These are phyloP conservation scores for Elaeagnus macrophylla DNA, from an alignment of 306 rosid genomes.

Conservation along the genomic window DNA sequence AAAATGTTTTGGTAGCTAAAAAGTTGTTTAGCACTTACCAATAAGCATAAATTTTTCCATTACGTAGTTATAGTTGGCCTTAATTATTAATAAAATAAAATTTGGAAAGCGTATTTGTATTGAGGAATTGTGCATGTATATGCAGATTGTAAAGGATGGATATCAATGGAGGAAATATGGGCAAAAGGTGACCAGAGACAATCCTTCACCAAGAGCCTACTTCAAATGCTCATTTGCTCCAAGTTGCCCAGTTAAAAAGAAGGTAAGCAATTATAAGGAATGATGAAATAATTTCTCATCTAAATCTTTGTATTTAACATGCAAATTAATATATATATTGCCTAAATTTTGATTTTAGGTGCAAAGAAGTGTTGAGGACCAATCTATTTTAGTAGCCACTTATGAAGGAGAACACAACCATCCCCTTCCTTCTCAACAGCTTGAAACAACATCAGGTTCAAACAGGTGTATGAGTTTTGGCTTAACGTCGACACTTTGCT, in stretches of 20 bases:
- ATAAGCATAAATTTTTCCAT: too few species aligned
- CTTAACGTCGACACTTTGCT: conserved; percentile 37
- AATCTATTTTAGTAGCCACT: conserved; percentile 75
- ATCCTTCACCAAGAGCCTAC: conserved; percentile 96
- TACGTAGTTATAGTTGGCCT: too few species aligned
- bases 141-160: conserved; percentile 90
- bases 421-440: conserved; percentile 47
- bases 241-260: conserved; percentile 88
- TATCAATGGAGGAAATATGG: conserved; percentile 99
- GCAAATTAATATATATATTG: neutral
- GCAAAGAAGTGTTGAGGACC: conserved; percentile 94
- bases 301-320: neutral
- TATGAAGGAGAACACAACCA: conserved; percentile 99
- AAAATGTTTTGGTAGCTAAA: too few species aligned
- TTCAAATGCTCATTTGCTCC: conserved; percentile 99
- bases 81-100: too few species aligned
- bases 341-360: conserved; percentile 35
- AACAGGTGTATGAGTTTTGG: conserved; percentile 29
- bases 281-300: neutral
- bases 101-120: neutral
- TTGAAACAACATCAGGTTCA: conserved; percentile 48
- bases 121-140: conserved; percentile 12
- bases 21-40: too few species aligned
- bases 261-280: conserved; percentile 35
- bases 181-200: conserved; percentile 95